Percentiles rank a stretch among this genome's conserved stretches.
phyloP scores from a whole-genome alignment of 139 green algal species.

The Edaphochlamys debaryana region DNA sequence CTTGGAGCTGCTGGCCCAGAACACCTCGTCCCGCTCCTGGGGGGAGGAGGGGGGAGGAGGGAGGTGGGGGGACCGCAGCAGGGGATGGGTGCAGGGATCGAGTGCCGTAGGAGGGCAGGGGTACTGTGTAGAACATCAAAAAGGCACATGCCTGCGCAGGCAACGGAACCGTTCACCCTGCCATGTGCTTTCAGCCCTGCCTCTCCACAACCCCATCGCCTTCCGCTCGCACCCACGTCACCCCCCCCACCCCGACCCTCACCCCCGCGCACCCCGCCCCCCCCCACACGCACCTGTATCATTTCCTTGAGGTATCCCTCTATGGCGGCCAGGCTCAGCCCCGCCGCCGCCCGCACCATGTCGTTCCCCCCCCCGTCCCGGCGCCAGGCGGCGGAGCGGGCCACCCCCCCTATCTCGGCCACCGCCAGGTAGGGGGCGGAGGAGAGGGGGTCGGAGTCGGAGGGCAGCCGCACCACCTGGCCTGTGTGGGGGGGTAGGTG shows the following conservation, averaged over 20 bases:
- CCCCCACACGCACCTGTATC: conserved; percentile 32
- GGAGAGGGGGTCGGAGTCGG: conserved; percentile 17
- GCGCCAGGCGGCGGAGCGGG: neutral
- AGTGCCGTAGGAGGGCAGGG: too few species aligned
- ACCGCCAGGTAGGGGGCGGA: conserved; percentile 45
- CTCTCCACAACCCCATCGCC: too few species aligned
- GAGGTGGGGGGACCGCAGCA: too few species aligned
- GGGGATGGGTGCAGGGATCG: too few species aligned
- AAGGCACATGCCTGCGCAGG: too few species aligned
- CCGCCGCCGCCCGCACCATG: conserved; percentile 53
- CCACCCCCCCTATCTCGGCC: conserved; percentile 48
- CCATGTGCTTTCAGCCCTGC: too few species aligned
- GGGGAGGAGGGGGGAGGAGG: neutral
- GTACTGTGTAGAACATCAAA: too few species aligned
- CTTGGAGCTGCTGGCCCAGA: conserved; percentile 61
- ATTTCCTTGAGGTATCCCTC: conserved; percentile 41
- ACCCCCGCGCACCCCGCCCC: too few species aligned
- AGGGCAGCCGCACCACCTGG: conserved; percentile 24
- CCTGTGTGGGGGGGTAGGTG: too few species aligned
- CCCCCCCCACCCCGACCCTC: too few species aligned
- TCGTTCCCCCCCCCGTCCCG: conserved; percentile 56
- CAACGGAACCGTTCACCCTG: too few species aligned
- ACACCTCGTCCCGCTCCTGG: conserved; percentile 47
- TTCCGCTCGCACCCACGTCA: too few species aligned
- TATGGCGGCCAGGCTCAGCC: conserved; percentile 43